Base-by-base conservation (phyloP, 129 eudicot genomes). In the Logfia minima region DNA sequence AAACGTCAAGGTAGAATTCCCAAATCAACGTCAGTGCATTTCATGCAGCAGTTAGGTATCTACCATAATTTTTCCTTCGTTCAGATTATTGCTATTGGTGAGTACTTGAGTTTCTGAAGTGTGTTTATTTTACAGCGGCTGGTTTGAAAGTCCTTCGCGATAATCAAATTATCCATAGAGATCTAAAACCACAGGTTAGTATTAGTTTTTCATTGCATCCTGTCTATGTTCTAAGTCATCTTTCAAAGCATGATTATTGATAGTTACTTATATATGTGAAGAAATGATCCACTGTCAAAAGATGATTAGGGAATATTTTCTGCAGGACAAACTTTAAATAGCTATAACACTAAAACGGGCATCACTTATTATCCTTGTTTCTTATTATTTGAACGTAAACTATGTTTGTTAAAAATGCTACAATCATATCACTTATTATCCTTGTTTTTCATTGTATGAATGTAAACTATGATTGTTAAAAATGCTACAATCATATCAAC, bases 181-280 rank as follows among this genome's bases (percentile, higher is more conserved):
- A 94, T 83, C 82, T 94, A 70, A 94, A 94, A 82, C 98, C 98
- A 5, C 98, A 93, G 98, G 98, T 93, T 64, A 58, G 90, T 77
- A 56, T 80, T n/a, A 5, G 75, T 17, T 66, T 52, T 45, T n/a
- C 19, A 22, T 52, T 81, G 53, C 65, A 59, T 45, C 14, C 24
- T 62, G 22, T 71, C 28, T 43, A 41, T 70, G 69, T 29, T 77
- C 23, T 16, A 39, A 34, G 21, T 68, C 77, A 72, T 56, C 23
- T 61, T 39, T 19, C n/a, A 67, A 45, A 6, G 22, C 70, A 11
- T 39, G 69, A 71, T 78, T 45, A 56, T 41, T 16, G 26, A 9
- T 17, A 69, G 59, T 60, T 58, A 58, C 48, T 69, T 78, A 32
- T 58, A 69, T 69, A 64, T 26, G 45, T 77, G 63, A 59, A 56